Evolutionary conservation across 1,284 basidiomycete genomes (phyloP).

Genomic region (Trametes sp.): DNA sequence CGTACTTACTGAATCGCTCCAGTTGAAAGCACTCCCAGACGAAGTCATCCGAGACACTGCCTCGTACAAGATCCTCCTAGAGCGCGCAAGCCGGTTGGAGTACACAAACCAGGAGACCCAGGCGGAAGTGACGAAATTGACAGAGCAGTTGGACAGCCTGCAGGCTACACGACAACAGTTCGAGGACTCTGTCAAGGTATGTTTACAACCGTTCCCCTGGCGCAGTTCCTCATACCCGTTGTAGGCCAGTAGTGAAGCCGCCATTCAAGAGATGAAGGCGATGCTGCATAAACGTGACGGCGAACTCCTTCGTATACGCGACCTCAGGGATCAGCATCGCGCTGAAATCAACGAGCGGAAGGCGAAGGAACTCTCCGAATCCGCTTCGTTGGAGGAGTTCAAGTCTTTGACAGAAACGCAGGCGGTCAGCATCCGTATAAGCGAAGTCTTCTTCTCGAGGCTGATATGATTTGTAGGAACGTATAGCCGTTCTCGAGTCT

Average conservation of each 20-base stretch:
- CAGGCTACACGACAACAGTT: conserved; percentile 51
- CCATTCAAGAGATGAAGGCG: conserved; percentile 61
- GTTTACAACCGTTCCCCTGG: too few relatives aligned
- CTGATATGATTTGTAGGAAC: conserved; percentile 59
- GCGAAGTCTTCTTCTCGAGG: conserved; percentile 3
- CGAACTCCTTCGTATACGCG: conserved; percentile 81
- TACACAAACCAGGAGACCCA: conserved; percentile 47
- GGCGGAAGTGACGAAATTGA: conserved; percentile 47
- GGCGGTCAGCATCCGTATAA: conserved; percentile 52
- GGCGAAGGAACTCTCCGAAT: conserved; percentile 69
- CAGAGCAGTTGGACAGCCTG: conserved; percentile 51
- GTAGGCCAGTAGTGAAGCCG: conserved; percentile 56
- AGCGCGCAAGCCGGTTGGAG: conserved; percentile 54
- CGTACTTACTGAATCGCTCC: conserved; percentile 18
- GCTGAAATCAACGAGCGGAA: conserved; percentile 80
- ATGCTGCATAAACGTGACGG: conserved; percentile 72
- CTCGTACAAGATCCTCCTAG: conserved; percentile 57
- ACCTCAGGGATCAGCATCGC: conserved; percentile 79
- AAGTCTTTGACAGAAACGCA: conserved; percentile 77
- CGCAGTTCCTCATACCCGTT: conserved; percentile 28
- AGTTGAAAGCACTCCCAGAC: conserved; percentile 56
- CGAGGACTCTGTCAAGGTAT: conserved; percentile 55
- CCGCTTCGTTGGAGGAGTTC: conserved; percentile 74
- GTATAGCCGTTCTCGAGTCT: conserved; percentile 76
- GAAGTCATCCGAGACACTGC: conserved; percentile 55